Evolutionary conservation across 805 yeast genomes (phyloP), one percentile per base, ranked within the genome.

Genomic region (Kazachstania psychrophila): DNA sequence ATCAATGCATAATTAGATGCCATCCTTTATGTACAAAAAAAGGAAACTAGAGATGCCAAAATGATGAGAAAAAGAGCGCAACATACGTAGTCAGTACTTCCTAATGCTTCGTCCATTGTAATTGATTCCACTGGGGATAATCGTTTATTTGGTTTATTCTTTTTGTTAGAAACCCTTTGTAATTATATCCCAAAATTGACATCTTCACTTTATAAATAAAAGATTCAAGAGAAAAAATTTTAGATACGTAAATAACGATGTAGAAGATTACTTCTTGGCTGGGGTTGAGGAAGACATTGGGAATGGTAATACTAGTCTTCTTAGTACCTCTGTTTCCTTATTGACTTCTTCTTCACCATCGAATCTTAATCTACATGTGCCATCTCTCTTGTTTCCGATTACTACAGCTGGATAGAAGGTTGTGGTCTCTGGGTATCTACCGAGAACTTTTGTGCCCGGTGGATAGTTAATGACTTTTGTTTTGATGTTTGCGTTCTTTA

Each of bases 331-430:
- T 0, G 96, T 92, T 55, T 89, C 96, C 56, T 89, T 92, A 31
- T 84, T 88, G 0, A 77, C 94, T 51, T 92, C 98, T 55, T 92
- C 98, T 56, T 92, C 99, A 8, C 97, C 98, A 47, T 89, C 97
- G 52, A 92, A 92, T 51, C 75, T 74, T 38, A 92, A 66, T 45
- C 86, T 64, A 44, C 94, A 89, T 10, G 70, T 72, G 0, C 88
- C 87, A 44, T 80, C 88, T 45, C 83, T 54, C 42, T 75, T 77
- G 32, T 73, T 69, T 0, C 94, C 88, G 17, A 78, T 77, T 2
- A 92, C 96, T 34, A 83, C 84, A 0, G 98, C 99, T 3, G 94
- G 85, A 51, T 92, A 92, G 51, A 92, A 92, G 0, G 97, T 88
- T 0, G 98, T 92, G 0, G 98, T 92, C 48, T 92, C 98, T 1